Conservation (phyloP, 139 green algal species). For the Medakamo hakoo region DNA sequence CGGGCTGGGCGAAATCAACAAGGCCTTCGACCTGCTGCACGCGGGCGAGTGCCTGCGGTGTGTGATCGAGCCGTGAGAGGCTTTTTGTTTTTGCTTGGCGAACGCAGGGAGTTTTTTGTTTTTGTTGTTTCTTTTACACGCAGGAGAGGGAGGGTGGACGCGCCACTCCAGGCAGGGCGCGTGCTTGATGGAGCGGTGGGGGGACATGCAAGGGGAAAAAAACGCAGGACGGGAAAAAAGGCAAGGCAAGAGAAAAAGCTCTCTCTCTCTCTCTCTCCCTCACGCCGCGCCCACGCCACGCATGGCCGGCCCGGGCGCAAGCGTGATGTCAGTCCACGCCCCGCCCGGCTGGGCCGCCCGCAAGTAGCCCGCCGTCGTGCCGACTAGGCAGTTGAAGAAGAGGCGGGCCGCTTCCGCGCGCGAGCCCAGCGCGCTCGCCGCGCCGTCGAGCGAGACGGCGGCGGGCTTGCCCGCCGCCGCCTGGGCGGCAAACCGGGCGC, state of each 20-base stretch:
- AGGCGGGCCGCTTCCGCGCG: background rate
- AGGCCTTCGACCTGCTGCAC: slow-evolving; percentile 90
- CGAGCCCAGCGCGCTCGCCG: no score
- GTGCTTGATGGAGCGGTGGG: no score
- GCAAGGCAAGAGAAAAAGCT: no score
- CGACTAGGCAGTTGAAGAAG: background rate
- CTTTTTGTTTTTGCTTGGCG: background rate
- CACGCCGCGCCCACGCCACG: background rate
- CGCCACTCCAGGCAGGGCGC: no score
- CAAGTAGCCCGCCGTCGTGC: background rate
- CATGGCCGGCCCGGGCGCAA: background rate
- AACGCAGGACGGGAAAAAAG: background rate
- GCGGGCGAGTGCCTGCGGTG: slow-evolving; percentile 68
- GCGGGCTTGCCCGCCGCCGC: no score
- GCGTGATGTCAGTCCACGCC: background rate
- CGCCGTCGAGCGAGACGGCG: background rate
- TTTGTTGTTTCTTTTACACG: no score
- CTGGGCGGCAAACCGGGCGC: background rate
- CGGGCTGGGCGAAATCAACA: slow-evolving; percentile 78
- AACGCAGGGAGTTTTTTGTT: background rate
- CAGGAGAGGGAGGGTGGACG: no score
- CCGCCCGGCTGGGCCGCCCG: background rate
- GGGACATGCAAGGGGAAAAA: background rate
- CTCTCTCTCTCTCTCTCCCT: background rate
- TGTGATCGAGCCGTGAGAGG: slow-evolving; percentile 40